Percentiles rank a stretch among this genome's conserved stretches.
phyloP scores from a whole-genome alignment of 2,329 filamentous ascomycete genomes.

The Fusarium metavorans region DNA sequence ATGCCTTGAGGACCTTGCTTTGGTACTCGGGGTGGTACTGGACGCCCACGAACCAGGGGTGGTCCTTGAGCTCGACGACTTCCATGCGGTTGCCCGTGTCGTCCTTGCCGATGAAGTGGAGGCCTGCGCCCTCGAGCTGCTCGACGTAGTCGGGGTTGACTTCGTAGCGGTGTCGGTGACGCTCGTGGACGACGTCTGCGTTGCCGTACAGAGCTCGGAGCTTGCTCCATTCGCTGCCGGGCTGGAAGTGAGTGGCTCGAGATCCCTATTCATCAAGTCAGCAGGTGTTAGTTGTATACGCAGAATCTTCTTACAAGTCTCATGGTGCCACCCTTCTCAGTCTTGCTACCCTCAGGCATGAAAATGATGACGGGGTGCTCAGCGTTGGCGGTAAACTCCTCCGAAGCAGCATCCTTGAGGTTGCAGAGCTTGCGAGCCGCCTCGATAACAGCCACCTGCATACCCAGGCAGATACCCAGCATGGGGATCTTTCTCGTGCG shows the following conservation, averaged over 20 bases:
- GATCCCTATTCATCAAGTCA: slow-evolving; percentile 60
- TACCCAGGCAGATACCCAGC: slow-evolving; percentile 90
- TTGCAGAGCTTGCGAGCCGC: slow-evolving; percentile 82
- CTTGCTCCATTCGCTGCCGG: slow-evolving; percentile 80
- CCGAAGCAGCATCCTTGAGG: slow-evolving; percentile 66
- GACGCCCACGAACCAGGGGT: slow-evolving; percentile 34
- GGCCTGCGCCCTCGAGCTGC: slow-evolving; percentile 73
- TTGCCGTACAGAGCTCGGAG: slow-evolving; percentile 80
- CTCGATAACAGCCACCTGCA: slow-evolving; percentile 94
- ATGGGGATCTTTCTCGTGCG: slow-evolving; percentile 84
- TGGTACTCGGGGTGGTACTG: slow-evolving; percentile 15
- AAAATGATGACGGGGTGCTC: slow-evolving; percentile 82
- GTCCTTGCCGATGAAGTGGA: slow-evolving; percentile 57
- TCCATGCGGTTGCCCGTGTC: slow-evolving; percentile 57
- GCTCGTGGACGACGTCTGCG: slow-evolving; percentile 70
- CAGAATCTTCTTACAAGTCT: slow-evolving; percentile 62
- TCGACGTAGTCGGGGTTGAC: slow-evolving; percentile 85
- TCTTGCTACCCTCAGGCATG: slow-evolving; percentile 80
- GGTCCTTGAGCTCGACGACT: slow-evolving; percentile 39
- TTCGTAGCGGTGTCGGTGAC: slow-evolving; percentile 91
- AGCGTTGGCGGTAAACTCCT: slow-evolving; percentile 67
- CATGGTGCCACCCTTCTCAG: slow-evolving; percentile 82
- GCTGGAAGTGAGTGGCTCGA: slow-evolving; percentile 80
- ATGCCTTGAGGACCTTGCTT: not conserved
- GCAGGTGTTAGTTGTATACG: not conserved